phyloP scores from a whole-genome alignment of 345 rosid species.

The Anastatica hierochuntica region DNA sequence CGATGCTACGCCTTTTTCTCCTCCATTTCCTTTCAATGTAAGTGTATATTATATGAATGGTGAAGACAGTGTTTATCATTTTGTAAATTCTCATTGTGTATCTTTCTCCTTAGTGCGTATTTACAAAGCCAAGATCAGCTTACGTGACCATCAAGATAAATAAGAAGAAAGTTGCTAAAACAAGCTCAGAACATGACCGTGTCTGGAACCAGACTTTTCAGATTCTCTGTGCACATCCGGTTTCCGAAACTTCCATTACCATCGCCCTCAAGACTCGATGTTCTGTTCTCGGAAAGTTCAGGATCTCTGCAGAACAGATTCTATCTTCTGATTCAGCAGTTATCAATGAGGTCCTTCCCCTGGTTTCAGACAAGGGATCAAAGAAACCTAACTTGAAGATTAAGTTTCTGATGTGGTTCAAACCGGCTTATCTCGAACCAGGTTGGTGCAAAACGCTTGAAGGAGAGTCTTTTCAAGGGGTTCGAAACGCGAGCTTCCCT shows the following conservation, averaged over 20 bases:
- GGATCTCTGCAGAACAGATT: slow-evolving; percentile 41
- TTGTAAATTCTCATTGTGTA: background rate
- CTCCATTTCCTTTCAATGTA: slow-evolving; percentile 62
- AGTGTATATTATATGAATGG: slow-evolving; percentile 11
- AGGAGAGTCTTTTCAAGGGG: slow-evolving; percentile 42
- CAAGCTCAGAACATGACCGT: slow-evolving; percentile 52
- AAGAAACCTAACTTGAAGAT: slow-evolving; percentile 44
- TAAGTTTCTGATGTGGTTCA: slow-evolving; percentile 69
- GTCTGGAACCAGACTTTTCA: slow-evolving; percentile 89
- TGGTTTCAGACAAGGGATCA: slow-evolving; percentile 34
- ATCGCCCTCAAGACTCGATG: slow-evolving; percentile 60
- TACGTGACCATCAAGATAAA: slow-evolving; percentile 65
- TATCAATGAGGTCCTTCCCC: slow-evolving; percentile 53
- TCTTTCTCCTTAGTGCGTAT: slow-evolving; percentile 36
- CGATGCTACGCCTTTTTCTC: slow-evolving; percentile 57
- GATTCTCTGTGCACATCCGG: slow-evolving; percentile 66
- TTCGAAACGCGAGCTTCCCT: slow-evolving; percentile 60
- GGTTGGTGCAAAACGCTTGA: slow-evolving; percentile 41
- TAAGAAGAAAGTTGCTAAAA: slow-evolving; percentile 53
- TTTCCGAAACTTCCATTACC: slow-evolving; percentile 44
- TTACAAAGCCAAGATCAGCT: slow-evolving; percentile 39
- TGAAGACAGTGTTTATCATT: background rate
- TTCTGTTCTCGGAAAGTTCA: slow-evolving; percentile 50
- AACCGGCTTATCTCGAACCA: slow-evolving; percentile 59
- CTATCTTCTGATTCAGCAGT: slow-evolving; percentile 34